A percentile compares a stretch with the other conserved stretches of the same genome.
phyloP scores from a whole-genome alignment of 2,329 filamentous ascomycete genomes.

The Harringtonia aguacate region DNA sequence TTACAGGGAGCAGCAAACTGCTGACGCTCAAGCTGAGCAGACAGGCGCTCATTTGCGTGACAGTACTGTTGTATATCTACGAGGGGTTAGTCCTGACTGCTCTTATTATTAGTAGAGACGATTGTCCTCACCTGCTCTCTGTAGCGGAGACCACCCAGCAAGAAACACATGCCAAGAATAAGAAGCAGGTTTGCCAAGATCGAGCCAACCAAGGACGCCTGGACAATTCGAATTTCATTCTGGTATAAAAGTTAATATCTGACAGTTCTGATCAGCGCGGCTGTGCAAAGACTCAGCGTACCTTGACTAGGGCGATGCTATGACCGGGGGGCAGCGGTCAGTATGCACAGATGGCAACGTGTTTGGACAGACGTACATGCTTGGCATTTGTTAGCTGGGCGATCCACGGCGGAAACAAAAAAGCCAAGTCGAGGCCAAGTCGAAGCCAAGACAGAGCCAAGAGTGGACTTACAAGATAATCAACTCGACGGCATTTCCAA shows the following conservation, averaged over 20 bases:
- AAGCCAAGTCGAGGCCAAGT: constrained; percentile 23
- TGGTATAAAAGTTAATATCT: constrained; percentile 11
- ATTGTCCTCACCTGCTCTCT: constrained; percentile 41
- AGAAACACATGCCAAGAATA: constrained; percentile 66
- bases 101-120: background rate
- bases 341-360: background rate
- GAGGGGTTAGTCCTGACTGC: background rate
- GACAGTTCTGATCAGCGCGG: too few species aligned
- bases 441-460: too few species aligned
- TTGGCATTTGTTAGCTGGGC: constrained; percentile 28
- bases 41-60: constrained; percentile 64
- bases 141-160: constrained; percentile 57
- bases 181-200: constrained; percentile 68
- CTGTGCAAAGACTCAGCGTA: background rate
- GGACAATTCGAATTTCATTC: constrained; percentile 63
- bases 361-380: constrained; percentile 6
- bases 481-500: constrained; percentile 84
- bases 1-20: constrained; percentile 18
- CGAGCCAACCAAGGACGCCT: constrained; percentile 65
- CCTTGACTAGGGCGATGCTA: constrained; percentile 13
- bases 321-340: background rate
- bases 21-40: constrained; percentile 54
- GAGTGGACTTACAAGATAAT: constrained; percentile 60
- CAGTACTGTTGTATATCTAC: constrained; percentile 59
- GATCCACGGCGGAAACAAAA: background rate